phyloP scores from a whole-genome alignment of 176 grass and related monocot species.

The Aegilops bicornis region DNA sequence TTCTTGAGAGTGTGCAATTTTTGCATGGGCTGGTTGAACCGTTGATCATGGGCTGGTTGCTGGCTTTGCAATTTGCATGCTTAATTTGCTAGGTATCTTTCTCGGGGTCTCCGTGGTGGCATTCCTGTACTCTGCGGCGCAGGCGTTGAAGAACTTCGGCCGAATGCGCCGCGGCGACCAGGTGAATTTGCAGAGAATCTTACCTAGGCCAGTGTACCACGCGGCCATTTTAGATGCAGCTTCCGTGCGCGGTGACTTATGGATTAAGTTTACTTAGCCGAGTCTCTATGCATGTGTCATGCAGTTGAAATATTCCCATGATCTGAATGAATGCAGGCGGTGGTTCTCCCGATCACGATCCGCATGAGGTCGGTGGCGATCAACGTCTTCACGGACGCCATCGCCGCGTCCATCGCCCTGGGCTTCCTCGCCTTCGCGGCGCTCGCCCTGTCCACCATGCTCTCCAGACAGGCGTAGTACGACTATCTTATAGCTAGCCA shows the following conservation, averaged over 20 bases:
- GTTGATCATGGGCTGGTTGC: too few species aligned
- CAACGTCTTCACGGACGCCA: conserved; percentile 75
- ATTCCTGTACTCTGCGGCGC: conserved; percentile 51
- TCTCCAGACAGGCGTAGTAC: conserved; percentile 33
- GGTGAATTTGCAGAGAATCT: conserved; percentile 22
- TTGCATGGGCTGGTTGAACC: too few species aligned
- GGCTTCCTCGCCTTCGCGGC: conserved; percentile 56
- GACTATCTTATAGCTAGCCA: background rate
- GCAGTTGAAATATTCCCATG: background rate
- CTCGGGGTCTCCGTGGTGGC: conserved; percentile 31
- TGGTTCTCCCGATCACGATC: conserved; percentile 79
- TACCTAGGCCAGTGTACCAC: background rate
- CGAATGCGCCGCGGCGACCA: conserved; percentile 49
- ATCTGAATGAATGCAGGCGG: conserved; percentile 40
- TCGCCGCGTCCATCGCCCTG: conserved; percentile 55
- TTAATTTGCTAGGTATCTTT: too few species aligned
- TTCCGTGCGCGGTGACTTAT: background rate
- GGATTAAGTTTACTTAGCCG: too few species aligned
- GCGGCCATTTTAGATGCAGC: background rate
- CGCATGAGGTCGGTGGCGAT: conserved; percentile 68
- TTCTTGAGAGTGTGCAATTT: too few species aligned
- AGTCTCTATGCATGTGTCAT: background rate
- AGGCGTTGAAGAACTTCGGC: conserved; percentile 21
- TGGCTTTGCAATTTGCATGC: too few species aligned
- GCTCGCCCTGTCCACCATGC: conserved; percentile 53